These are phyloP conservation scores for Guyanaporus albipodus DNA, from an alignment of 768 basidiomycete genomes.

Conservation along the genomic window DNA sequence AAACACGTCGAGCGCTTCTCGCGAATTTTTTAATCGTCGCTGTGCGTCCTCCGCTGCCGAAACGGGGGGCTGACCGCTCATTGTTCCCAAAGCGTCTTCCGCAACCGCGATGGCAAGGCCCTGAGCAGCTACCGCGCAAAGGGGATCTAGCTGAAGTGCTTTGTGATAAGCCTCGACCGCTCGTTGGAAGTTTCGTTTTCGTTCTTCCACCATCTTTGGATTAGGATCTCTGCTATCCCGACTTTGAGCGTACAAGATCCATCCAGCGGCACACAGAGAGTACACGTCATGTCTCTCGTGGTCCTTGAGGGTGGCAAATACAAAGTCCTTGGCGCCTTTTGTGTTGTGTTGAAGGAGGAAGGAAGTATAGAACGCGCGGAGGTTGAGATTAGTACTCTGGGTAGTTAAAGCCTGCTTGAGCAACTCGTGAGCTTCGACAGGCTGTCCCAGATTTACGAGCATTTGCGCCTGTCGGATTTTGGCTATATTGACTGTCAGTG, in stretches of 20 bases:
- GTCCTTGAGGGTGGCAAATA: conserved; percentile 83
- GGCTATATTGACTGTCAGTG: conserved; percentile 45
- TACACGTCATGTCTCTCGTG: conserved; percentile 87
- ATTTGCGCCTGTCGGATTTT: conserved; percentile 90
- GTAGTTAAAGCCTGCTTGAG: conserved; percentile 86
- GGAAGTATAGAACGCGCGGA: conserved; percentile 90
- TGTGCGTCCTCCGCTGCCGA: conserved; percentile 59
- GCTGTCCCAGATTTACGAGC: conserved; percentile 61
- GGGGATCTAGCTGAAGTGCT: conserved; percentile 77
- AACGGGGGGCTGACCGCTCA: conserved; percentile 49
- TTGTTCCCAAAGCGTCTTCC: conserved; percentile 78
- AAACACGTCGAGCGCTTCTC: conserved; percentile 87
- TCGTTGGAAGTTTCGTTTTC: conserved; percentile 71
- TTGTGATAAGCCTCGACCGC: conserved; percentile 92
- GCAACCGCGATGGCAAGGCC: conserved; percentile 93
- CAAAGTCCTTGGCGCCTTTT: conserved; percentile 81
- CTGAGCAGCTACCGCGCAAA: conserved; percentile 91
- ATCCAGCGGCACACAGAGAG: conserved; percentile 84
- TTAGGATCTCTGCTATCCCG: conserved; percentile 75
- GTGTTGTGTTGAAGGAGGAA: conserved; percentile 81
- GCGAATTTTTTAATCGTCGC: conserved; percentile 64
- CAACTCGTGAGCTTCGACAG: conserved; percentile 81
- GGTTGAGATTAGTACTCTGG: conserved; percentile 72
- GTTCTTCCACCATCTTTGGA: conserved; percentile 51
- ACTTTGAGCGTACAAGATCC: conserved; percentile 81